These are phyloP conservation scores for Dictyostelium citrinum DNA, from an alignment of 78 protist genomes.

Conservation along the genomic window DNA sequence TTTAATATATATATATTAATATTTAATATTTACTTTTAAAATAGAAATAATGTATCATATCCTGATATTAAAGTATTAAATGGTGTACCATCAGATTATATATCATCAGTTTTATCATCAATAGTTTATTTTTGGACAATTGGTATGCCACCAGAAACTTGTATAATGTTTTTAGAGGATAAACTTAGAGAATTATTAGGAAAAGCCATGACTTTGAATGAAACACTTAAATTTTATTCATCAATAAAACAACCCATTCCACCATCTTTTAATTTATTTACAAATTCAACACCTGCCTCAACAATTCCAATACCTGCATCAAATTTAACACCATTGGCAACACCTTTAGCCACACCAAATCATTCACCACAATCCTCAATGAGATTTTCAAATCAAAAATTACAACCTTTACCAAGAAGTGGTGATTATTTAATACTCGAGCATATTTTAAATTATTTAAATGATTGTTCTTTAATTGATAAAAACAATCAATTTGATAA, in stretches of 20 bases:
- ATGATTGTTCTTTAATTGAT: not conserved
- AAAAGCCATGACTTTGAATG: conserved; percentile 27
- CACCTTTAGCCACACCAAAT: conserved; percentile 18
- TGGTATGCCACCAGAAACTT: conserved; percentile 76
- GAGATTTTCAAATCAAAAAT: not conserved
- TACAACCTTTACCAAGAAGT: not conserved
- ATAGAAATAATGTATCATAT: conserved; percentile 30
- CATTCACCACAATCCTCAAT: conserved; percentile 33
- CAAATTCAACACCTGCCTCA: not conserved
- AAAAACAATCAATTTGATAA: not conserved
- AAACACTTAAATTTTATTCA: conserved; percentile 18
- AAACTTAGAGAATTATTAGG: conserved; percentile 44
- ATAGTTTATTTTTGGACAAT: conserved; percentile 43
- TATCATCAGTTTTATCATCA: not conserved
- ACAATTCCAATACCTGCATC: not conserved
- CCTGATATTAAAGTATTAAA: conserved; percentile 36
- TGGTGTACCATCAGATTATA: conserved; percentile 32
- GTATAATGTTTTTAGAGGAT: conserved; percentile 60
- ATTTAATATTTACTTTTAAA: not conserved
- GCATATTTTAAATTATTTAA: conserved; percentile 11
- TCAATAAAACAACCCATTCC: conserved; percentile 44
- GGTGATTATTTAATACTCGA: conserved; percentile 4
- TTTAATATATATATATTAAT: not conserved
- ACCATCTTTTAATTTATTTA: not conserved
- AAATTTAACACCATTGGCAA: not conserved